Evolutionary conservation across 1,284 basidiomycete genomes (phyloP).

Genomic region (Ganoderma lucidum): DNA sequence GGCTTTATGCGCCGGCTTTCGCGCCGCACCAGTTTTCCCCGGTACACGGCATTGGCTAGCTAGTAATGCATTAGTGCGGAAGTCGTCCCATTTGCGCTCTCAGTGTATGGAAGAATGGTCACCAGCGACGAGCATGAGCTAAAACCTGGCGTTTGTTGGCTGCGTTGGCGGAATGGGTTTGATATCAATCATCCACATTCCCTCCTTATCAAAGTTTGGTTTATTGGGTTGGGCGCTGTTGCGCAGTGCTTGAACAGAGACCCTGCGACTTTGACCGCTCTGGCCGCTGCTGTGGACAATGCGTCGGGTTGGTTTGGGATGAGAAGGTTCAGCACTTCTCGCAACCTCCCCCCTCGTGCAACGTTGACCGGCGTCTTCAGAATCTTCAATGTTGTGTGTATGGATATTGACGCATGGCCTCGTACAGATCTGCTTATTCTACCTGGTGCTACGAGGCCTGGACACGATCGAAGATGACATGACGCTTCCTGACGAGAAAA

Average conservation of each 20-base stretch:
- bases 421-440: slow-evolving; percentile 90
- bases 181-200: neutral
- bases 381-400: neutral
- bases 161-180: neutral
- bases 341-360: neutral
- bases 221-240: neutral
- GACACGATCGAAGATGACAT: slow-evolving; percentile 99
- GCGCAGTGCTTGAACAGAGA: neutral
- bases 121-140: neutral
- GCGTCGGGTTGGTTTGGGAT: neutral
- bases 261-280: neutral
- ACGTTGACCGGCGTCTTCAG: neutral
- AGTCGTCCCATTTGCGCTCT: neutral
- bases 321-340: neutral
- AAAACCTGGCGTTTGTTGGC: neutral
- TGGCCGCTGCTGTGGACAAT: neutral
- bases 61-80: neutral
- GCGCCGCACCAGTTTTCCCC: neutral
- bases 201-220: neutral
- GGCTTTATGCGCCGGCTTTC: neutral
- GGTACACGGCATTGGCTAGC: neutral
- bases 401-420: slow-evolving; percentile 5
- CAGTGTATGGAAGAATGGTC: neutral
- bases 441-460: slow-evolving; percentile 91
- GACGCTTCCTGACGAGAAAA: slow-evolving; percentile 88